Conservation (phyloP, 192 early-diverging fungal species). For the Backusella parvicylindrica region DNA sequence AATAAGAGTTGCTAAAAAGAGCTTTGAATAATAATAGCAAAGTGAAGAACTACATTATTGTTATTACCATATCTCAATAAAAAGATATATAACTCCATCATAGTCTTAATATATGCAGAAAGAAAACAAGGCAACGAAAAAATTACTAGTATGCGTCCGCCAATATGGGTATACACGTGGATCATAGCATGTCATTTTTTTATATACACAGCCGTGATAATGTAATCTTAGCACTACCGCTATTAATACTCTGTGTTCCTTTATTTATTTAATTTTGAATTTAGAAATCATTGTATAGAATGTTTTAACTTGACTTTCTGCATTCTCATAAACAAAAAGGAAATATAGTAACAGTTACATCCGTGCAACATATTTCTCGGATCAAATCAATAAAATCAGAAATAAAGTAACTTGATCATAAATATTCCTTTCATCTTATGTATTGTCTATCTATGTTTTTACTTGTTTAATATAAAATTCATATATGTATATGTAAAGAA, state of each 20-base stretch:
- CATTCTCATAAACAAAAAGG: not conserved
- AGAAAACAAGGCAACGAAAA: not conserved
- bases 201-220: too few relatives aligned
- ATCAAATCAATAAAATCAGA: not conserved
- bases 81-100: not conserved
- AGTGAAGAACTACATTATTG: not conserved
- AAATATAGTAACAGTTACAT: not conserved
- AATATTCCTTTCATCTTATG: not conserved
- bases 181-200: not conserved
- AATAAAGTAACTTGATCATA: not conserved
- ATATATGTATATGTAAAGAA: not conserved
- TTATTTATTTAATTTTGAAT: not conserved
- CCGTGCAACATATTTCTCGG: not conserved
- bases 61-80: not conserved
- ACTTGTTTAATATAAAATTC: not conserved
- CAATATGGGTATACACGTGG: not conserved
- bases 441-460: not conserved
- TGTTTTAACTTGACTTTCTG: not conserved
- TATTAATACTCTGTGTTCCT: not conserved
- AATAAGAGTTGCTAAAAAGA: not conserved
- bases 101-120: not conserved
- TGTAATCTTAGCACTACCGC: too few relatives aligned
- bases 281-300: not conserved
- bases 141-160: not conserved
- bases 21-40: not conserved